Evolutionary conservation across 129 eudicot genomes (phyloP).

Genomic region (Silybum marianum): DNA sequence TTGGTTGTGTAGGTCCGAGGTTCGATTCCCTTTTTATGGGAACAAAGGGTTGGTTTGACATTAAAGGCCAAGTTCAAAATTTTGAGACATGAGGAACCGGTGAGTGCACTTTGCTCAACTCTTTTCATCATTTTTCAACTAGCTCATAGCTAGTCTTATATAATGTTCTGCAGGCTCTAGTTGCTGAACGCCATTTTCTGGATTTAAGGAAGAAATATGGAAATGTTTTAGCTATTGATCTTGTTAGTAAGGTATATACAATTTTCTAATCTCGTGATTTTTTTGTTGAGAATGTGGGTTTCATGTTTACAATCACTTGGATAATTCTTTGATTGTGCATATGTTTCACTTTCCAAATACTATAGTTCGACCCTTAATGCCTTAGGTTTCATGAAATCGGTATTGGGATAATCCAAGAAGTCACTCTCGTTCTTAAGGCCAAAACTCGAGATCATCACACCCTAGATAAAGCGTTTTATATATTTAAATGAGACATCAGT

Average conservation of each 20-base stretch:
- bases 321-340: neutral
- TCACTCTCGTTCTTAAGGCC: neutral
- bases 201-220: conserved; percentile 88
- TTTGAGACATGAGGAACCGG: conserved; percentile 59
- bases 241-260: conserved; percentile 61
- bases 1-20: conserved; percentile 65
- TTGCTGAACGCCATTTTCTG: conserved; percentile 66
- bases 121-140: neutral
- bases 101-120: conserved; percentile 31
- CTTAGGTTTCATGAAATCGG: too few species aligned
- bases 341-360: neutral
- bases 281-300: too few species aligned
- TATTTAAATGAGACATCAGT: neutral
- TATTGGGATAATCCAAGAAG: neutral
- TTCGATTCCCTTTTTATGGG: conserved; percentile 80
- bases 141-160: neutral
- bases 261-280: neutral
- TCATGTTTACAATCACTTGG: too few species aligned
- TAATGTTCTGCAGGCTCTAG: conserved; percentile 53
- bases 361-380: too few species aligned
- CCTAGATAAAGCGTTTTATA: neutral
- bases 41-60: conserved; percentile 80
- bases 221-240: conserved; percentile 73
- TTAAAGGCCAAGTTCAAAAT: conserved; percentile 75
- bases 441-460: neutral